Percentiles rank a stretch among this genome's conserved stretches.
These are phyloP conservation scores for Rhynchosporium graminicola DNA, from an alignment of 2,329 filamentous ascomycete genomes.

Conservation along the genomic window DNA sequence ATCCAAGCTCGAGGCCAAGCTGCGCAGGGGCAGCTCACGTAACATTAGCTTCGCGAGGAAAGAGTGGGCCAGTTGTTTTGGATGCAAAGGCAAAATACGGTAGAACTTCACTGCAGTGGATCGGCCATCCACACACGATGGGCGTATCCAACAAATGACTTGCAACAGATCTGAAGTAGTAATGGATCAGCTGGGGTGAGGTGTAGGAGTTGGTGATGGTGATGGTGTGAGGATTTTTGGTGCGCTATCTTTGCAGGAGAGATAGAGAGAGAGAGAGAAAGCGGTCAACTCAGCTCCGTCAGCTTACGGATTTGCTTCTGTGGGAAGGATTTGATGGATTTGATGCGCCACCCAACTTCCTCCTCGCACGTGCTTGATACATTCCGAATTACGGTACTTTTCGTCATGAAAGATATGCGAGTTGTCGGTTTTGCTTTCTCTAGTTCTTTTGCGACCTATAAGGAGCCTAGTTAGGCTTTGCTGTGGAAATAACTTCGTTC, in stretches of 20 bases:
- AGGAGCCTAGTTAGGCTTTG: constrained; percentile 14
- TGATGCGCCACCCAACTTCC: constrained; percentile 17
- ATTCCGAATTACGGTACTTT: too few relatives aligned
- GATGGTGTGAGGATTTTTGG: background rate
- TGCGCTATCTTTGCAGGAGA: background rate
- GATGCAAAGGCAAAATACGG: background rate
- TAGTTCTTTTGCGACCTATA: background rate
- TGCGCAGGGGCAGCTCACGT: background rate
- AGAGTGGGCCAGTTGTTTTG: constrained; percentile 5
- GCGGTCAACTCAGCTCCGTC: constrained; percentile 7
- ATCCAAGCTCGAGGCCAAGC: constrained; percentile 1
- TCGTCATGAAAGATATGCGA: background rate
- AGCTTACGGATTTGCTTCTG: constrained; percentile 15
- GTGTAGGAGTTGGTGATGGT: background rate
- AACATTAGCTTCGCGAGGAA: constrained; percentile 10
- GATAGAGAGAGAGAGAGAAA: background rate
- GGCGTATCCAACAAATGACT: constrained; percentile 13
- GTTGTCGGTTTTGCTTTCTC: constrained; percentile 1
- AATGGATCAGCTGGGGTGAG: background rate
- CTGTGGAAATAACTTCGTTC: background rate
- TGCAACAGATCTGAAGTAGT: constrained; percentile 3
- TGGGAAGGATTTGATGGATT: constrained; percentile 8
- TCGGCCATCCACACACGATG: constrained; percentile 5
- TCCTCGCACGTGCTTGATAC: too few relatives aligned
- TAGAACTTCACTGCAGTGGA: background rate